Base-by-base conservation (phyloP, 495 filamentous ascomycete genomes). In the Jackrogersella minutella region DNA sequence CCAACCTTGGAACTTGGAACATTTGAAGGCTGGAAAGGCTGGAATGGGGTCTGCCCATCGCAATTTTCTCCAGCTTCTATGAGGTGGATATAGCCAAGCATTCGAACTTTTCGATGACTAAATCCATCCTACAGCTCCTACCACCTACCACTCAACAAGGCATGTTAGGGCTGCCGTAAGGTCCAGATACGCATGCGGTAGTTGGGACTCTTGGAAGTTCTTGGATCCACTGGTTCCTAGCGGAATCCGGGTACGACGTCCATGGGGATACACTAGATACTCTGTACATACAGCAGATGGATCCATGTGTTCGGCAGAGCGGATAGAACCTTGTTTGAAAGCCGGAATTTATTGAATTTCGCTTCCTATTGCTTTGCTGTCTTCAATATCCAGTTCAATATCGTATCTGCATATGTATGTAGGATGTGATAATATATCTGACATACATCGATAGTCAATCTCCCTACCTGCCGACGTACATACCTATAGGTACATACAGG, bases 11-110 rank as follows among this genome's bases (percentile, higher is more conserved):
- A n/a, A n/a, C n/a, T n/a, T n/a, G n/a, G n/a, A n/a, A n/a, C n/a
- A n/a, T n/a, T n/a, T n/a, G n/a, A n/a, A n/a, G n/a, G n/a, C n/a
- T n/a, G 19, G 40, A 49, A 58, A 14, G 47, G 47, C 47, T 63
- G 59, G 49, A 58, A 59, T 58, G 58, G 33, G n/a, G 40, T 16
- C 44, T 50, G 65, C 40, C 17, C 47, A 68, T 68, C 65, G 33
- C 44, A 68, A 68, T 68, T 30, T 68, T 68, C 57, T 30, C 46
- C 46, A 9, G 26, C 55, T 39, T 52, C 53, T 41, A 39, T 47
- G 34, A 61, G 56, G 31, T 53, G 49, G 52, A 49, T 49, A 17
- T 30, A 31, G 26, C 44, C 37, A 51, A 37, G 44, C 46, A 9
- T 30, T 46, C 7, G 43, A 46, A 26, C 21, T 16, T 28, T 22